A percentile compares a stretch with the other conserved stretches of the same genome.
Evolutionary conservation across 306 rosid species (phyloP).

Genomic region (Prunus armeniaca): DNA sequence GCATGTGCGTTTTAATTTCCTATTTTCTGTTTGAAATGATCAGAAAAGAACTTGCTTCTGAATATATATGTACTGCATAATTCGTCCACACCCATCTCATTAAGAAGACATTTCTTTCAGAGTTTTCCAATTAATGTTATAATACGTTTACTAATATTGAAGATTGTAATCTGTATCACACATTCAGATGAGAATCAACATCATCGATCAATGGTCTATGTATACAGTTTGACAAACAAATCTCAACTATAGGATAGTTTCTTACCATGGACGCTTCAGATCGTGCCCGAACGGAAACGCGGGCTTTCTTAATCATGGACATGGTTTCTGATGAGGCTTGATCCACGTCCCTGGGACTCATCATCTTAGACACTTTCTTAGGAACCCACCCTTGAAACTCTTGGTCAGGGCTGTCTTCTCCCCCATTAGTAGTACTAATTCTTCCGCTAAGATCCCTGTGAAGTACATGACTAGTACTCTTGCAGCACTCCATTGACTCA

Average conservation of each 20-base stretch:
- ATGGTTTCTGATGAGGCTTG: conserved; percentile 41
- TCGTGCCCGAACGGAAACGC: conserved; percentile 59
- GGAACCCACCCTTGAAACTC: conserved; percentile 27
- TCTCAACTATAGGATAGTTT: not conserved
- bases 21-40: not conserved
- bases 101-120: not conserved
- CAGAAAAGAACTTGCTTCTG: not conserved
- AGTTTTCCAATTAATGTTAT: not conserved
- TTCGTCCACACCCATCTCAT: not conserved
- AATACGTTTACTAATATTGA: not conserved
- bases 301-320: conserved; percentile 58
- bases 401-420: conserved; percentile 14
- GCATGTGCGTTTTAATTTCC: not conserved
- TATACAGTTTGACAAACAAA: not conserved
- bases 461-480: not conserved
- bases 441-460: conserved; percentile 16
- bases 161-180: not conserved
- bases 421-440: conserved; percentile 2
- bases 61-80: not conserved
- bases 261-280: conserved; percentile 58
- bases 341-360: conserved; percentile 22
- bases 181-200: too few species aligned
- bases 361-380: conserved; percentile 35
- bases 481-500: conserved; percentile 32
- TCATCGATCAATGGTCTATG: too few species aligned